Conservation (phyloP, 192 early-diverging fungal species). For the Linnemannia schmuckeri region DNA sequence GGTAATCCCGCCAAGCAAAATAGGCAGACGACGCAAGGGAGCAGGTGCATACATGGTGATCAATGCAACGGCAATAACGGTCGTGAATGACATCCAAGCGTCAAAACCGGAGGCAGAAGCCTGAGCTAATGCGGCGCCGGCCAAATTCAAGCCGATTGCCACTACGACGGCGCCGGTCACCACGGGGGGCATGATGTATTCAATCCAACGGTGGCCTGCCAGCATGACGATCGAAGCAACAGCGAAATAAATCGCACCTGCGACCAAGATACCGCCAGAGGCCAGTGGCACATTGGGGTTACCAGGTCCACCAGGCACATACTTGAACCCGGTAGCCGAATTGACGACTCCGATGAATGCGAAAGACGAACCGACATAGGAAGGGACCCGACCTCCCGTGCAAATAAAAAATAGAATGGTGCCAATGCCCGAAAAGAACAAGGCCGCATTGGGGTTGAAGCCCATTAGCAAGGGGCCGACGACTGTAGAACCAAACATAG, state of each 20-base stretch:
- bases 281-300: constrained; percentile 63
- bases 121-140: constrained; percentile 58
- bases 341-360: constrained; percentile 66
- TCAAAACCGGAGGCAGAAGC: constrained; percentile 55
- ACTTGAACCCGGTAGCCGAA: constrained; percentile 63
- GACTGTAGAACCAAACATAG: constrained; percentile 74
- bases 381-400: constrained; percentile 69
- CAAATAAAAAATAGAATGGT: constrained; percentile 66
- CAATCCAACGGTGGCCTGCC: constrained; percentile 60
- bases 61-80: constrained; percentile 58
- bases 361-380: constrained; percentile 70
- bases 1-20: constrained; percentile 62
- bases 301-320: constrained; percentile 35
- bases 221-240: constrained; percentile 60
- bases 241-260: constrained; percentile 61
- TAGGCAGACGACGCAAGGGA: constrained; percentile 60
- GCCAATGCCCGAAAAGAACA: constrained; percentile 68
- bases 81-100: constrained; percentile 67
- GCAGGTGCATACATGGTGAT: constrained; percentile 65
- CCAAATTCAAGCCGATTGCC: constrained; percentile 67
- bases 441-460: constrained; percentile 49
- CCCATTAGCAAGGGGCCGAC: constrained; percentile 32
- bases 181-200: constrained; percentile 66
- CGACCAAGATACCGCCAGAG: constrained; percentile 66
- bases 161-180: constrained; percentile 70